Evolutionary conservation across 495 filamentous ascomycete species (phyloP).

Genomic region (Aspergillus nidulans): DNA sequence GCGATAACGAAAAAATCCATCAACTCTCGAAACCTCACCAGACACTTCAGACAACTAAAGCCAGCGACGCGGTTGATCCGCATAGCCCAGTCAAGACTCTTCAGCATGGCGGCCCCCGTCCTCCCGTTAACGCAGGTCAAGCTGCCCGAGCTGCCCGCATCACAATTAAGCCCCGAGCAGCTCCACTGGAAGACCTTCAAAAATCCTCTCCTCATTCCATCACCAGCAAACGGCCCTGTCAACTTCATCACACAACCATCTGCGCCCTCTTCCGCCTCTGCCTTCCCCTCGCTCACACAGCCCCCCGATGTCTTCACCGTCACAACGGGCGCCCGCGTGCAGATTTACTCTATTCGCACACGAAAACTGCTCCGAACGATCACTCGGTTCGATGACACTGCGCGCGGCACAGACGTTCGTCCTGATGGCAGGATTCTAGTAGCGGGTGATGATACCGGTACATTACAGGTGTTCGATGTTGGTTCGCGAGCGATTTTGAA

Average conservation of each 20-base stretch:
- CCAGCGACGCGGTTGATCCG: background rate
- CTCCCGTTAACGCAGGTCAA: constrained; percentile 76
- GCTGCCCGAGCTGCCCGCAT: constrained; percentile 58
- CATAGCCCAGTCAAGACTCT: background rate
- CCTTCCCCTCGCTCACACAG: constrained; percentile 43
- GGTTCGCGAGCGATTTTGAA: constrained; percentile 84
- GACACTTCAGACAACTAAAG: too few relatives aligned
- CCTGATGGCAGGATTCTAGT: constrained; percentile 84
- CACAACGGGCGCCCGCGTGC: constrained; percentile 83
- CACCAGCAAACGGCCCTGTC: constrained; percentile 76
- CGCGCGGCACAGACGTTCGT: constrained; percentile 79
- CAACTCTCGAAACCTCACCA: background rate
- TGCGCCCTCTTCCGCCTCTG: constrained; percentile 42
- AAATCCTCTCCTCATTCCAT: constrained; percentile 79
- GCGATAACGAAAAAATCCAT: background rate
- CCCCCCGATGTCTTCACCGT: constrained; percentile 80
- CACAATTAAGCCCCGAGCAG: constrained; percentile 73
- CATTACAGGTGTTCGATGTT: constrained; percentile 92
- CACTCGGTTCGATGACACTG: constrained; percentile 83
- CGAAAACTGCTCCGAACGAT: constrained; percentile 88
- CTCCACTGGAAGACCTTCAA: constrained; percentile 92
- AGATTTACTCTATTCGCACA: constrained; percentile 86
- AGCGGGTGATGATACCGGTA: constrained; percentile 83
- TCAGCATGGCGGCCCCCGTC: constrained; percentile 80
- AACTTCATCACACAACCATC: constrained; percentile 82